phyloP scores from a whole-genome alignment of 345 rosid genomes.

The Citrus glauca region DNA sequence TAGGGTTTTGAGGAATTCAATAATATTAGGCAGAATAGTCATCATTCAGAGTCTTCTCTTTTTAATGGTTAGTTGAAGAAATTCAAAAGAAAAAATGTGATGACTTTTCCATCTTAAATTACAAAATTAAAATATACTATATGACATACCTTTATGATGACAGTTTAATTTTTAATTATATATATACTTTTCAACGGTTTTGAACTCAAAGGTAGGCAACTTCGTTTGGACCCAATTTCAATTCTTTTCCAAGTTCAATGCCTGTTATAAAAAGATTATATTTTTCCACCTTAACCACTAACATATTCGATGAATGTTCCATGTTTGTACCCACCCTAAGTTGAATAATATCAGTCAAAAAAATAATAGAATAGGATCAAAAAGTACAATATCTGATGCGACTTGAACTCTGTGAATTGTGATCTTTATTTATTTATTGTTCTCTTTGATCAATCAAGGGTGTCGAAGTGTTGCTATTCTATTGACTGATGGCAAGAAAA shows the following conservation, averaged over 20 bases:
- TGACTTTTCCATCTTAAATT: neutral
- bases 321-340: neutral
- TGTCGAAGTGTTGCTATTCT: neutral
- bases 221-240: neutral
- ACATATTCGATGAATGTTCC: neutral
- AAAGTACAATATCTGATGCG: neutral
- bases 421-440: neutral
- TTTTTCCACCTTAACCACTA: slow-evolving; percentile 1
- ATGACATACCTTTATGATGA: neutral
- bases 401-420: neutral
- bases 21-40: no score
- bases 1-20: no score
- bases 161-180: neutral
- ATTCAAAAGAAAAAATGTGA: no score
- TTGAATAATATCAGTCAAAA: neutral
- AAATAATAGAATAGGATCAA: neutral
- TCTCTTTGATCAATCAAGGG: neutral
- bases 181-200: neutral
- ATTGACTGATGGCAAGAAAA: neutral
- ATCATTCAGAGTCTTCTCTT: neutral
- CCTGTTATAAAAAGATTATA: no score
- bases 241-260: no score
- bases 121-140: neutral
- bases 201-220: neutral
- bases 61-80: no score